A percentile compares a stretch with the other conserved stretches of the same genome.
Evolutionary conservation across 2,329 filamentous ascomycete genomes (phyloP).

Genomic region (Talaromyces sp.): DNA sequence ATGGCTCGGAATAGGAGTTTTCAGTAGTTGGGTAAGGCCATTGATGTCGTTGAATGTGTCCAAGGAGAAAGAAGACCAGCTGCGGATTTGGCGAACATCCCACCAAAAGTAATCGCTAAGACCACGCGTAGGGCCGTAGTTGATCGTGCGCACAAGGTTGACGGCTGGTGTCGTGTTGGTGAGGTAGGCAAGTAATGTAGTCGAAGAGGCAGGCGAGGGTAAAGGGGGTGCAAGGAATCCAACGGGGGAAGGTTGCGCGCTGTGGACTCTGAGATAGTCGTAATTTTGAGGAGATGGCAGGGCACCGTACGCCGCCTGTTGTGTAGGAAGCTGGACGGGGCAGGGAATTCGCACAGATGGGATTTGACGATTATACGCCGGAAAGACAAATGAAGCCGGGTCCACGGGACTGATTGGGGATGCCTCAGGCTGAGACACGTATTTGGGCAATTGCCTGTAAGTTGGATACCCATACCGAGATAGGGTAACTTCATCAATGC

Average conservation of each 20-base stretch:
- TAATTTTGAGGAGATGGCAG: constrained; percentile 30
- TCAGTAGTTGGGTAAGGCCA: constrained; percentile 68
- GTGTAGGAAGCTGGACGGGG: constrained; percentile 44
- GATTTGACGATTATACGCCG: constrained; percentile 29
- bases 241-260: constrained; percentile 28
- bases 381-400: constrained; percentile 40
- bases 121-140: constrained; percentile 63
- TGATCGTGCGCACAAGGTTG: constrained; percentile 74
- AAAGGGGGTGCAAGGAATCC: constrained; percentile 25
- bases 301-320: constrained; percentile 29
- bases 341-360: constrained; percentile 34
- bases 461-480: constrained; percentile 77
- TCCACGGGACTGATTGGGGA: constrained; percentile 39
- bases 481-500: constrained; percentile 62
- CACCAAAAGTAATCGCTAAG: constrained; percentile 86
- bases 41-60: constrained; percentile 68
- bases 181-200: constrained; percentile 73
- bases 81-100: constrained; percentile 82
- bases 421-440: constrained; percentile 45
- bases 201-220: constrained; percentile 42
- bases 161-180: constrained; percentile 76
- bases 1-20: constrained; percentile 55
- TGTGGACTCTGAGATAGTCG: constrained; percentile 24
- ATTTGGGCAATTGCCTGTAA: constrained; percentile 69
- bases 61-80: constrained; percentile 77